These are phyloP conservation scores for Solanum verrucosum DNA, from an alignment of 257 asterid species.

Conservation along the genomic window DNA sequence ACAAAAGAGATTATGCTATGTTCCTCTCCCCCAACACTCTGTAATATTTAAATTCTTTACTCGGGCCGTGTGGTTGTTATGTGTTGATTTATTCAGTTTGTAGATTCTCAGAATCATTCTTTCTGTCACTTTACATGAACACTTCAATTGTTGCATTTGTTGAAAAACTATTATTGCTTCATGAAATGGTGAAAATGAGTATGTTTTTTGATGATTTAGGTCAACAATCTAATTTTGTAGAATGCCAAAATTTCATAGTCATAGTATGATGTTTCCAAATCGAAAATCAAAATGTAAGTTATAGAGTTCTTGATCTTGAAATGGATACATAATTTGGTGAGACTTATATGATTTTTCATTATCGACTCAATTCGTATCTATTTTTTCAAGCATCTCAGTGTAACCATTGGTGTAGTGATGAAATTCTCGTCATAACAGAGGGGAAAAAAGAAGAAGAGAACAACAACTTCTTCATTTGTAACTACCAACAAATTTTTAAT, in stretches of 20 bases:
- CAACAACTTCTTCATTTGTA: background rate
- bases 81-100: slow-evolving; percentile 35
- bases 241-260: background rate
- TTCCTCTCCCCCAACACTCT: slow-evolving; percentile 4
- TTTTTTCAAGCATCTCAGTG: background rate
- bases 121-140: background rate
- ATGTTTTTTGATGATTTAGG: background rate
- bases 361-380: no score
- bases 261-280: background rate
- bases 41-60: slow-evolving; percentile 10
- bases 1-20: slow-evolving; percentile 4
- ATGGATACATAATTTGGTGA: background rate
- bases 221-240: background rate
- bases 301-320: background rate
- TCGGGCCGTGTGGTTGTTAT: slow-evolving; percentile 21
- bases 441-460: background rate
- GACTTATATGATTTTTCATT: background rate
- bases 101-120: slow-evolving; percentile 31
- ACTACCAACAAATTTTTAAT: no score
- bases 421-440: background rate
- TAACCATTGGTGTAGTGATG: background rate
- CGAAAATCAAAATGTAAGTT: background rate
- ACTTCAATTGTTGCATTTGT: background rate
- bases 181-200: background rate
- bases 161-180: background rate